Evolutionary conservation across 164 flowering plant genomes (phyloP).

Genomic region (Pachysandra terminalis): DNA sequence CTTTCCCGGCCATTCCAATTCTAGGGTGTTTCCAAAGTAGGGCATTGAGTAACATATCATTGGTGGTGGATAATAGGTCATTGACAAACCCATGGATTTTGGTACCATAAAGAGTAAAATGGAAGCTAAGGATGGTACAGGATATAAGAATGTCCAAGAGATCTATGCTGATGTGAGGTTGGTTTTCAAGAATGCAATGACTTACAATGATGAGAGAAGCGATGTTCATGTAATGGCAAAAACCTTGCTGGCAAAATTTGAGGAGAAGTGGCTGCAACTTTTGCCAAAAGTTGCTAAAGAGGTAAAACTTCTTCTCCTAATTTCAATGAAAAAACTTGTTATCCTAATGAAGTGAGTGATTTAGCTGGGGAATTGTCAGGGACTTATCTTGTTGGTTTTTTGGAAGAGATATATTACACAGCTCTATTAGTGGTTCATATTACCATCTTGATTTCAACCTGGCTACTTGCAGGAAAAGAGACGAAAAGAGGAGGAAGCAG

Average conservation of each 20-base stretch:
- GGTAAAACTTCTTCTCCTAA: too few relatives aligned
- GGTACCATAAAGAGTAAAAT: conserved; percentile 73
- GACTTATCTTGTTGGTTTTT: neutral
- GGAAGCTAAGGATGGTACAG: conserved; percentile 86
- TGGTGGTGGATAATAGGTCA: conserved; percentile 45
- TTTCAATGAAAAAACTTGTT: too few relatives aligned
- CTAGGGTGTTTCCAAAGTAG: neutral
- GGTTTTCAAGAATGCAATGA: conserved; percentile 92
- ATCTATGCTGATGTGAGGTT: conserved; percentile 79
- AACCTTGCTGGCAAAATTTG: conserved; percentile 73
- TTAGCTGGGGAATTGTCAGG: too few relatives aligned
- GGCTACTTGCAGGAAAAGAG: conserved; percentile 59
- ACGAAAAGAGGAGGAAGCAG: conserved; percentile 71
- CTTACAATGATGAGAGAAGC: conserved; percentile 71
- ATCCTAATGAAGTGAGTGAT: too few relatives aligned
- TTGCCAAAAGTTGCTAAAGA: conserved; percentile 89
- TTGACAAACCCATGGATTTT: conserved; percentile 94
- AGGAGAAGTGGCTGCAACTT: conserved; percentile 83
- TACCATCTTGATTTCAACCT: neutral
- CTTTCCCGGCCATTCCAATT: neutral
- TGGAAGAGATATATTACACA: neutral
- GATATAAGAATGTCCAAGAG: conserved; percentile 80
- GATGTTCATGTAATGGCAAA: conserved; percentile 91
- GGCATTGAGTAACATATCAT: conserved; percentile 5
- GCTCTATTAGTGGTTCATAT: neutral